phyloP scores from a whole-genome alignment of 495 filamentous ascomycete genomes.

The Aspergillus saccharolyticus region DNA sequence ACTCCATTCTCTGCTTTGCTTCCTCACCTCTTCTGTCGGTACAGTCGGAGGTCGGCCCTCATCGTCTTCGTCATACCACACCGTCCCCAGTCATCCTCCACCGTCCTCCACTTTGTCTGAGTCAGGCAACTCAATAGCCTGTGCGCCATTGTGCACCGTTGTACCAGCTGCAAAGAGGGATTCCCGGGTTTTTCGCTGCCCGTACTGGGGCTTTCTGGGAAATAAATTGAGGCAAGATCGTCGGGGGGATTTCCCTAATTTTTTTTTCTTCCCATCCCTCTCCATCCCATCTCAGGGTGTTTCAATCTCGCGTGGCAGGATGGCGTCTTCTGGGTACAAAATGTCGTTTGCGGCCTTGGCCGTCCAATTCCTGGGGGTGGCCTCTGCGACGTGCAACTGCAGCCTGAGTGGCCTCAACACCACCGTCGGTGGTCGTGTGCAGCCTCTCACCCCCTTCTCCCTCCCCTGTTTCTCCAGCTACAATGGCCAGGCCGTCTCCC shows the following conservation, averaged over 20 bases:
- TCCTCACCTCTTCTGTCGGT: too few relatives aligned
- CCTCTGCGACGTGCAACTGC: neutral
- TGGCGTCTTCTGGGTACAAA: constrained; percentile 11
- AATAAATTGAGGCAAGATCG: constrained; percentile 1
- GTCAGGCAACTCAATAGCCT: neutral
- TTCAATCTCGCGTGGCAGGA: constrained; percentile 13
- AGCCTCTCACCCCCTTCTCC: constrained; percentile 12
- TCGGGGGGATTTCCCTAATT: constrained; percentile 4
- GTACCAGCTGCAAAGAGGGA: too few relatives aligned
- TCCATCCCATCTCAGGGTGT: neutral
- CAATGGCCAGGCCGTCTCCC: constrained; percentile 21
- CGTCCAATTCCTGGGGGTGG: constrained; percentile 5
- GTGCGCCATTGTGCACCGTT: neutral
- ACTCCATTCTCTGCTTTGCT: too few relatives aligned
- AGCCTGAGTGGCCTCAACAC: constrained; percentile 12
- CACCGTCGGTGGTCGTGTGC: constrained; percentile 12
- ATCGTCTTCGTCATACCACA: neutral
- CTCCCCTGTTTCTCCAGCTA: constrained; percentile 28
- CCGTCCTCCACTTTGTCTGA: too few relatives aligned
- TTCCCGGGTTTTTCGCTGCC: too few relatives aligned
- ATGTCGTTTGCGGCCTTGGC: constrained; percentile 5
- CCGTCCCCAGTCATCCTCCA: neutral
- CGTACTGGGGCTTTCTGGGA: neutral
- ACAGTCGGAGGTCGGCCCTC: neutral
- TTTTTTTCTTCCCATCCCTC: neutral